A percentile compares a stretch with the other conserved stretches of the same genome.
These are phyloP conservation scores for Breynia disticha DNA, from an alignment of 441 rosid species.

Conservation along the genomic window DNA sequence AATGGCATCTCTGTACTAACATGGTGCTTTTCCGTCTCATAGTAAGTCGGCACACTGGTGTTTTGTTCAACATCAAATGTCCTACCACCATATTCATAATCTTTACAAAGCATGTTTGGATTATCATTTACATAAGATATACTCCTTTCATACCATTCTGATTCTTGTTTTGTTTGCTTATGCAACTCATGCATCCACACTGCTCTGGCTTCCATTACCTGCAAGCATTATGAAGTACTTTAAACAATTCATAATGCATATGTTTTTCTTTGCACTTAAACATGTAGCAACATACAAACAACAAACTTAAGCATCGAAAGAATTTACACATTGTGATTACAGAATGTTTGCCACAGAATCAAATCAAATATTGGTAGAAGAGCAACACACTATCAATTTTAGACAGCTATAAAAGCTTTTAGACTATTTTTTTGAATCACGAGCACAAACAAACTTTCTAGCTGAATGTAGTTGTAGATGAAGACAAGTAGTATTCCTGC, in stretches of 20 bases:
- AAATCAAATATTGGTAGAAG: no score
- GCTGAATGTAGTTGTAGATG: no score
- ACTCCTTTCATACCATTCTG: slow-evolving; percentile 30
- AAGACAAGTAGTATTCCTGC: no score
- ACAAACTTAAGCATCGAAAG: no score
- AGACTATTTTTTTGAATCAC: no score
- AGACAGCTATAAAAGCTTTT: no score
- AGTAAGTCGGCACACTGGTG: slow-evolving; percentile 25
- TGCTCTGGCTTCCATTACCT: slow-evolving; percentile 80
- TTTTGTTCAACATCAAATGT: slow-evolving; percentile 40
- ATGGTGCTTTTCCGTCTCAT: slow-evolving; percentile 52
- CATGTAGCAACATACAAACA: no score
- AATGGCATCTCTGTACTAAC: slow-evolving; percentile 42
- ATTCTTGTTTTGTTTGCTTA: slow-evolving; percentile 42
- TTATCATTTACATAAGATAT: slow-evolving; percentile 8
- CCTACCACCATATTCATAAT: slow-evolving; percentile 22
- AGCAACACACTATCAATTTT: no score
- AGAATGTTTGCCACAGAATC: no score
- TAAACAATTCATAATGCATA: not conserved
- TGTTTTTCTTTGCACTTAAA: no score
- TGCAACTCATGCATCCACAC: slow-evolving; percentile 61
- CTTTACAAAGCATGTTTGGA: slow-evolving; percentile 16
- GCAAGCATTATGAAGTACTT: slow-evolving; percentile 17
- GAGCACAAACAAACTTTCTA: no score
- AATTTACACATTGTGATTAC: no score